Evolutionary conservation across 2,329 filamentous ascomycete genomes (phyloP).

Genomic region (Aspergillus melleus): DNA sequence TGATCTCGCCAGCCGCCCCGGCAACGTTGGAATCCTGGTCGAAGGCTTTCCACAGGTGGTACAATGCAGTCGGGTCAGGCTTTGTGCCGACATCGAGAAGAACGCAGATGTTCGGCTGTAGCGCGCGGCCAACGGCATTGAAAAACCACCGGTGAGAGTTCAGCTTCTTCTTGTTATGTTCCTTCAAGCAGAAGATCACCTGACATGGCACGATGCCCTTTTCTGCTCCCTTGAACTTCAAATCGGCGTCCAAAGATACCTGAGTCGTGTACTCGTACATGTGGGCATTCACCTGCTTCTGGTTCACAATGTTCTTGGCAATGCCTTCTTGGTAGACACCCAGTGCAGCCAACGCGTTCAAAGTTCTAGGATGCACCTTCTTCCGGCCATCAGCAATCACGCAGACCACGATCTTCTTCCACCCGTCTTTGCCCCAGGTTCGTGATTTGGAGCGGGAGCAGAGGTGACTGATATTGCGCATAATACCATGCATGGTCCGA

Average conservation of each 20-base stretch:
- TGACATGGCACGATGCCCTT: constrained; percentile 98
- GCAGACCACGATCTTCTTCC: constrained; percentile 99
- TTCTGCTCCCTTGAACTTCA: constrained; percentile 98
- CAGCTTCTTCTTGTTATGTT: constrained; percentile 95
- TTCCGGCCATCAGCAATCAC: constrained; percentile 93
- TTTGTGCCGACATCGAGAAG: constrained; percentile 94
- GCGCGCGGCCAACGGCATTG: constrained; percentile 89
- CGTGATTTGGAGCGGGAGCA: constrained; percentile 88
- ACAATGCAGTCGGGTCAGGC: constrained; percentile 85
- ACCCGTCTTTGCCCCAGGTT: constrained; percentile 95
- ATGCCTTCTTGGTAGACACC: constrained; percentile 98
- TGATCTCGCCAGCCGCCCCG: constrained; percentile 95
- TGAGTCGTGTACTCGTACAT: constrained; percentile 99
- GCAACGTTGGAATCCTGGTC: constrained; percentile 97
- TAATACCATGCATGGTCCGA: constrained; percentile 96
- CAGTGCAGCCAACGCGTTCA: constrained; percentile 94
- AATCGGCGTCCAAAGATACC: constrained; percentile 88
- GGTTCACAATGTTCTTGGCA: constrained; percentile 97
- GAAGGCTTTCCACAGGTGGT: constrained; percentile 98
- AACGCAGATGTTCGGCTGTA: constrained; percentile 96
- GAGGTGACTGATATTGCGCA: constrained; percentile 97
- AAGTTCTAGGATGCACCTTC: constrained; percentile 87
- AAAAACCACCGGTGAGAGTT: constrained; percentile 99
- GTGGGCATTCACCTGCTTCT: constrained; percentile 90
- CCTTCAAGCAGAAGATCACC: constrained; percentile 97